Evolutionary conservation across 2,329 filamentous ascomycete genomes (phyloP).

Genomic region (Stemphylium beticola): DNA sequence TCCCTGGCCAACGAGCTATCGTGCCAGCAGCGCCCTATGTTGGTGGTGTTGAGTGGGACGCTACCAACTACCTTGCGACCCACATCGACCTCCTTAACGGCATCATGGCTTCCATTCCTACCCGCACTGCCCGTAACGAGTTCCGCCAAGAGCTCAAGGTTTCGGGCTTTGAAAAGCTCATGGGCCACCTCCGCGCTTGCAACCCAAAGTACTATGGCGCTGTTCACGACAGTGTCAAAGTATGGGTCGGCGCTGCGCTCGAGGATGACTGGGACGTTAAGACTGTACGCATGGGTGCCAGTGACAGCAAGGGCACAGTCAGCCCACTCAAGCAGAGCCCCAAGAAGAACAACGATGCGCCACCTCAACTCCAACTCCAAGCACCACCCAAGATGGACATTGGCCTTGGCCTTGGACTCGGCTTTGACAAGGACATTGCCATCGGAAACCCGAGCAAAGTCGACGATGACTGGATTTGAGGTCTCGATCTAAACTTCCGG

Average conservation of each 20-base stretch:
- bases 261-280: conserved; percentile 89
- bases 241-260: conserved; percentile 85
- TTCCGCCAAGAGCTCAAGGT: conserved; percentile 79
- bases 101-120: conserved; percentile 80
- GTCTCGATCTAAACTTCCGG: not conserved
- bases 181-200: conserved; percentile 84
- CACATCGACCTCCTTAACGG: conserved; percentile 94
- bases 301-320: conserved; percentile 43
- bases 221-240: conserved; percentile 85
- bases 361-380: conserved; percentile 49
- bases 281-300: conserved; percentile 75
- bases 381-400: conserved; percentile 49
- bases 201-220: conserved; percentile 97
- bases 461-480: conserved; percentile 45
- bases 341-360: conserved; percentile 48
- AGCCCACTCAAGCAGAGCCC: conserved; percentile 50
- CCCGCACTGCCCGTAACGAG: conserved; percentile 71
- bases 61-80: conserved; percentile 91
- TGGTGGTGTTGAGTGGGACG: conserved; percentile 97
- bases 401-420: conserved; percentile 33
- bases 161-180: conserved; percentile 88
- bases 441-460: conserved; percentile 22
- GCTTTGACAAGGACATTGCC: conserved; percentile 41
- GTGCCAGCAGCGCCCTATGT: conserved; percentile 95
- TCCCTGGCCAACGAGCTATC: conserved; percentile 84